phyloP scores from a whole-genome alignment of 495 filamentous ascomycete species.

The Aspergillus diversus region DNA sequence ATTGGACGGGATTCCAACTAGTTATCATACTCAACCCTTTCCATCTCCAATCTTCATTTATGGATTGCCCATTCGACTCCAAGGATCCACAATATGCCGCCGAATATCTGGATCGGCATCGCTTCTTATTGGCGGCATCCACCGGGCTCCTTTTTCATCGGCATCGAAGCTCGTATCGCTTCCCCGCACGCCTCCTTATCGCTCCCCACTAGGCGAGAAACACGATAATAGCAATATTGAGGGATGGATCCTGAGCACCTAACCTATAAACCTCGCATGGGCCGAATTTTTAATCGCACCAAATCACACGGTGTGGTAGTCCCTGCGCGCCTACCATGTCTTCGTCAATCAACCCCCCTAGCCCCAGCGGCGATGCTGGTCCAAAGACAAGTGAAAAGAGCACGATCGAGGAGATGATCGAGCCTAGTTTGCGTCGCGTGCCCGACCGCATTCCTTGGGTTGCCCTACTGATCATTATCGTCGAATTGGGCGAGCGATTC shows the following conservation, averaged over 20 bases:
- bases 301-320: too few species aligned
- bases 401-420: not conserved
- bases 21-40: too few species aligned
- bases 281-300: too few species aligned
- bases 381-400: not conserved
- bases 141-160: not conserved
- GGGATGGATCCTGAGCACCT: not conserved
- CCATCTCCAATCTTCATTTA: too few species aligned
- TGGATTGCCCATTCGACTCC: not conserved
- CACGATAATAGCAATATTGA: not conserved
- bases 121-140: constrained; percentile 13
- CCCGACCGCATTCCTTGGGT: constrained; percentile 32
- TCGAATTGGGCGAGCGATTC: constrained; percentile 35
- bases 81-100: not conserved
- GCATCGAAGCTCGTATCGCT: constrained; percentile 1
- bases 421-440: constrained; percentile 17
- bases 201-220: too few species aligned
- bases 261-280: too few species aligned
- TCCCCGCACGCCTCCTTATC: constrained; percentile 13
- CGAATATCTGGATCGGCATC: not conserved
- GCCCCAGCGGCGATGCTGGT: not conserved
- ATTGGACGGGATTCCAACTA: too few species aligned
- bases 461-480: constrained; percentile 31
- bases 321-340: too few species aligned
- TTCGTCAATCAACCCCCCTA: not conserved